Conservation (phyloP, 257 asterid species). For the Cynanchum wilfordii region DNA sequence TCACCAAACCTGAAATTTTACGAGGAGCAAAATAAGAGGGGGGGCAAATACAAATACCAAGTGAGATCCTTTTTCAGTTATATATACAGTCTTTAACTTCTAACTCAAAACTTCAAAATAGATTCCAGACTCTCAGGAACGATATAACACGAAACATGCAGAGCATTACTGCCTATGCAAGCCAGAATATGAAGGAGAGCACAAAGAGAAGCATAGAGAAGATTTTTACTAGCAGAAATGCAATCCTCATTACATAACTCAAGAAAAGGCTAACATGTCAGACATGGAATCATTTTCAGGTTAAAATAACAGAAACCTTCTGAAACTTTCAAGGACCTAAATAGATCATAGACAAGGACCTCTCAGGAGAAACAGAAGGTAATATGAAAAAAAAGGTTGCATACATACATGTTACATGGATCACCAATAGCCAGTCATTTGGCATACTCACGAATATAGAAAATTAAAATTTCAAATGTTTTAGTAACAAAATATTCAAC, state of each 20-base stretch:
- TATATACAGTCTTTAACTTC: not conserved
- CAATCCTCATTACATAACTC: not conserved
- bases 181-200: not conserved
- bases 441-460: not conserved
- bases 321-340: not conserved
- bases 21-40: not conserved
- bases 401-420: not conserved
- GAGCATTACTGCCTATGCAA: not conserved
- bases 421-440: not conserved
- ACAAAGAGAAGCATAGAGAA: not conserved
- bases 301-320: not conserved
- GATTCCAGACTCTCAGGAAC: not conserved
- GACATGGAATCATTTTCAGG: not conserved
- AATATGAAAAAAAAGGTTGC: not conserved
- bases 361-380: not conserved
- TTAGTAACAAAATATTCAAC: not conserved
- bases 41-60: not conserved
- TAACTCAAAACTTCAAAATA: not conserved
- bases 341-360: not conserved
- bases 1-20: not conserved
- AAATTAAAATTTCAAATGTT: not conserved
- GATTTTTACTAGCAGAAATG: not conserved
- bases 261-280: not conserved
- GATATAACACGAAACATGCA: not conserved
- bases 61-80: not conserved